Conservation (phyloP, 2,329 filamentous ascomycete species). For the Hymenotorrendiella dingleyae region DNA sequence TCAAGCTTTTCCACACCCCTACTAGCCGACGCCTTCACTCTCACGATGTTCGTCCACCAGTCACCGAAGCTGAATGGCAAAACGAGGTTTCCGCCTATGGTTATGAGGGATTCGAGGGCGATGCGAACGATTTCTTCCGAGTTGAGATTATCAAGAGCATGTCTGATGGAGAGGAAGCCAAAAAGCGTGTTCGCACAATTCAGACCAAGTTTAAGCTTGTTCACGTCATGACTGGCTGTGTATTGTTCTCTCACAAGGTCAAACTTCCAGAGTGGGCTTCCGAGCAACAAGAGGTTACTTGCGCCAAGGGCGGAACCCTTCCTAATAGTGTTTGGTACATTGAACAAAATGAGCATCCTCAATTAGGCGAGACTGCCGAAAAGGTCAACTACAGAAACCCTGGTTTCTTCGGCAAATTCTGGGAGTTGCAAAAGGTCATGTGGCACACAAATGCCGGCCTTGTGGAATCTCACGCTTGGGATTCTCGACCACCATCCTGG, state of each 20-base stretch:
- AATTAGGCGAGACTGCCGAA: constrained; percentile 68
- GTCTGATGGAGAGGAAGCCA: constrained; percentile 72
- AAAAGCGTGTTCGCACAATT: constrained; percentile 84
- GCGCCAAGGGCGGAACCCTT: constrained; percentile 81
- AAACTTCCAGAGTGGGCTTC: constrained; percentile 98
- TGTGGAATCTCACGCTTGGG: constrained; percentile 95
- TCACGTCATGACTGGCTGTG: constrained; percentile 94
- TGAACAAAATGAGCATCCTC: constrained; percentile 81
- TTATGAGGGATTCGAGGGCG: constrained; percentile 92
- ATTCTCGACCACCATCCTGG: constrained; percentile 91
- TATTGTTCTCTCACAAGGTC: constrained; percentile 96
- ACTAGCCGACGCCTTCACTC: constrained; percentile 91
- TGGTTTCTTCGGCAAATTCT: constrained; percentile 96
- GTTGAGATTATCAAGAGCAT: constrained; percentile 90
- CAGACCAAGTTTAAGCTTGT: constrained; percentile 94
- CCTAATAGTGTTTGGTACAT: constrained; percentile 98
- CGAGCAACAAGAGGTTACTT: constrained; percentile 98
- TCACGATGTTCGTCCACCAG: constrained; percentile 82
- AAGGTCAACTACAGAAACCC: constrained; percentile 95
- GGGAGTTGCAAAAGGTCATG: constrained; percentile 96
- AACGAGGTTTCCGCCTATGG: constrained; percentile 96
- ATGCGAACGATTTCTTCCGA: constrained; percentile 93
- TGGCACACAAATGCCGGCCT: constrained; percentile 97
- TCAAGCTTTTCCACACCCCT: constrained; percentile 76
- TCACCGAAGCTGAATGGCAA: constrained; percentile 89